These are phyloP conservation scores for Podila clonocystis DNA, from an alignment of 192 early-diverging fungal genomes.

Conservation along the genomic window DNA sequence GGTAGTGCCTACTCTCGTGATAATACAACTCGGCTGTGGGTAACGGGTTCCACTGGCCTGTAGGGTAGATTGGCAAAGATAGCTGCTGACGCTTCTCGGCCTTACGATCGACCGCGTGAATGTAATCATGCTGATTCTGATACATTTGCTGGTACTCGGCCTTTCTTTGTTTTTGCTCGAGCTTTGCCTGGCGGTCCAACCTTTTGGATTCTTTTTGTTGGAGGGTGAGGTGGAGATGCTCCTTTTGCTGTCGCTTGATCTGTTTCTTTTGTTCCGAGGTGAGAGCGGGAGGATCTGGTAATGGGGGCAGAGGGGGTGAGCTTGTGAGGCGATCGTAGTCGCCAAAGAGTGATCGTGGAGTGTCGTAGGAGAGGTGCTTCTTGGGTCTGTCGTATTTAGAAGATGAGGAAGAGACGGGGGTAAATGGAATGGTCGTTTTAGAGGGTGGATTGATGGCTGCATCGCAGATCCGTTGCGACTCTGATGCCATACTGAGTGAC, in stretches of 20 bases:
- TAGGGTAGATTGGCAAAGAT: constrained; percentile 30
- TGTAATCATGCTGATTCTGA: constrained; percentile 28
- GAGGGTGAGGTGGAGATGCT: constrained; percentile 4
- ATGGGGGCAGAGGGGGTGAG: constrained; percentile 15
- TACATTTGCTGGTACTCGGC: constrained; percentile 40
- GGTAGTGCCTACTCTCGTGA: constrained; percentile 25
- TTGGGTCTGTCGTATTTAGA: neutral
- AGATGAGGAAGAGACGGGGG: neutral
- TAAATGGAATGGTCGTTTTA: neutral
- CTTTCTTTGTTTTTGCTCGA: constrained; percentile 32
- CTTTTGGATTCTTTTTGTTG: constrained; percentile 9
- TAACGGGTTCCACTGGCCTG: neutral
- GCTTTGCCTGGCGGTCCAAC: constrained; percentile 19
- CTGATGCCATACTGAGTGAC: constrained; percentile 31
- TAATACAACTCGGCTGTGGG: constrained; percentile 30
- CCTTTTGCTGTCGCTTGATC: constrained; percentile 1
- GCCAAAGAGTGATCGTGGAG: neutral
- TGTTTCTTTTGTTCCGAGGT: neutral
- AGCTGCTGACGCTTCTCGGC: constrained; percentile 27
- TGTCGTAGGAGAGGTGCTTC: neutral
- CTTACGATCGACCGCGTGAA: constrained; percentile 7
- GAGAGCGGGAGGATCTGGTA: neutral
- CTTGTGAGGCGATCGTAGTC: constrained; percentile 23
- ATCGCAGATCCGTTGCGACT: constrained; percentile 7
- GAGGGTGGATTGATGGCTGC: neutral